Base-by-base conservation (phyloP, 768 basidiomycete genomes). In the Russula emetica region DNA sequence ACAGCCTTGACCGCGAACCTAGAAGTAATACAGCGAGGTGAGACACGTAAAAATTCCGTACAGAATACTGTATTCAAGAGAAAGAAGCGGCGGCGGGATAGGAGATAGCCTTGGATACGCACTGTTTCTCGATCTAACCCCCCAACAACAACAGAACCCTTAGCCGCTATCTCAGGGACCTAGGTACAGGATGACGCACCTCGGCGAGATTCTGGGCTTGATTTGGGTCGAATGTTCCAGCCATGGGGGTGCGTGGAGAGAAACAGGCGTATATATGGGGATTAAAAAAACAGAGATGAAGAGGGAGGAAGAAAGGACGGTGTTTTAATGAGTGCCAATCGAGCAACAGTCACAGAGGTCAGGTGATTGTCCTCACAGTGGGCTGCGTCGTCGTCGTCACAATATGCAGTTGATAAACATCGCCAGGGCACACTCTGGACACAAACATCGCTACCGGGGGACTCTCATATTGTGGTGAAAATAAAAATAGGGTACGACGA, bases 1-100 rank as follows among this genome's bases (percentile, higher is more conserved):
- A 98, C 94, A 14, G 94, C 92, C 74, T 88, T 92, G 61, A 99
- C 96, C 28, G 92, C 92, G 73, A 94, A 94, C 71, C 88, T 90
- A 57, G 16, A 40, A 40, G 44, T 3, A n/a, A 44, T 36, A 44
- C 32, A 44, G n/a, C n/a, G n/a, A 47, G 3, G n/a, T n/a, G 20
- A 45, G 20, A 11, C 22, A 47, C 45, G 45, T 47, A 47, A 47
- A 9, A 47, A 47, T 47, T n/a, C 22, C 45, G 45, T 13, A 11
- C 5, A 47, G 11, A 22, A 13, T 47, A 32, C 32, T 3, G 36
- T 13, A 36, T 44, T 13, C 49, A 28, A 50, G 44, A n/a, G n/a
- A 26, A 11, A 54, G n/a, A 7, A 24, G 52, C 14, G 9, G 28
- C 26, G 18, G 28, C 51, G 49, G 49, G 24, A 26, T 16, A 50